Evolutionary conservation across 164 flowering plant genomes (phyloP), one percentile per base, ranked within the genome.

Genomic region (Magnolia kwangsiensis): DNA sequence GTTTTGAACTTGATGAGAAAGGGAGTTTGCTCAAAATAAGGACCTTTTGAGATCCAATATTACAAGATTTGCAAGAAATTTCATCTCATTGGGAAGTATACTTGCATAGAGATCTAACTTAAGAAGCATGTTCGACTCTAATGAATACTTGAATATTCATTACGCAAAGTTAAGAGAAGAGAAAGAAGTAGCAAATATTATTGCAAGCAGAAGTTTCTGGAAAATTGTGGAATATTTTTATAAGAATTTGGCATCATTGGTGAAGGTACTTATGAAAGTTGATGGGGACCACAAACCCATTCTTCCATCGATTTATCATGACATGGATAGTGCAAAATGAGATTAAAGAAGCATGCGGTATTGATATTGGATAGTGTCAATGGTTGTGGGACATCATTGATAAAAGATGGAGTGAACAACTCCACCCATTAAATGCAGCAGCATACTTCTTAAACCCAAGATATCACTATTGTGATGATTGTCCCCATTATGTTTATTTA

Each of bases 391-490:
- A 76, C 76, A 88, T 86, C 19, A 86, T 91, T 19, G 92, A 89
- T 77, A 78, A 61, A 66, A 86, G 87, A 72, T 90, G 89, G 91
- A 86, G 73, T 65, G 80, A 87, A 13, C 78, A 85, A 51, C 83
- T 84, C 77, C 89, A 86, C 80, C 95, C 97, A 71, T 83, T 93
- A 24, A 86, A 85, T 80, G 75, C 87, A 72, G 95, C 92, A 82
- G 96, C 93, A 11, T 89, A 91, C 86, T 89, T 86, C 73, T 84
- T 90, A 37, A 93, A 93, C 80, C 98, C 95, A 69, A 83, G 91
- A n/a, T 88, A 83, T 69, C 89, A 89, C 4, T 91, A 90, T 82
- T 88, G 88, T 63, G 81, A 87, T 55, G 94, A 93, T 77, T 90
- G 86, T 76, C 27, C 45, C 7, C 45, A 5, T 37, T 37, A 37